Conservation (phyloP, 1,284 basidiomycete genomes). For the Leccinum ponderosum region DNA sequence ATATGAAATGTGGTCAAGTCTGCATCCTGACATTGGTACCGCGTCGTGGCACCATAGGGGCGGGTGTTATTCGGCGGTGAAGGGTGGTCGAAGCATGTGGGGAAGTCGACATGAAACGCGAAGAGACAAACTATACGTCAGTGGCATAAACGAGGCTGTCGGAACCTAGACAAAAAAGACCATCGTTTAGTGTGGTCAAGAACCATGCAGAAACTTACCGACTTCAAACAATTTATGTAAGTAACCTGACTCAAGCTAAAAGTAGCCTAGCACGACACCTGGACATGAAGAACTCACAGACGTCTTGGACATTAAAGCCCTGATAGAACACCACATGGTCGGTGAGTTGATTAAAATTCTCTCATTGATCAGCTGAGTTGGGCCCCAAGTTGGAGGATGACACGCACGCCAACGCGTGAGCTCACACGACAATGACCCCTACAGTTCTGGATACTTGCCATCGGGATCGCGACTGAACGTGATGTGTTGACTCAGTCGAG, state of each 20-base stretch:
- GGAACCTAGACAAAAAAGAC: constrained; percentile 5
- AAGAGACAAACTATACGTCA: constrained; percentile 27
- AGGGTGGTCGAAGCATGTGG: constrained; percentile 26
- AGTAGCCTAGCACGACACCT: not conserved
- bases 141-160: constrained; percentile 5
- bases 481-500: constrained; percentile 2
- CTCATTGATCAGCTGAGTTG: constrained; percentile 5
- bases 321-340: constrained; percentile 17
- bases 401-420: constrained; percentile 15
- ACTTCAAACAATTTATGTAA: not conserved
- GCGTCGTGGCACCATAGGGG: constrained; percentile 5
- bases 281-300: constrained; percentile 6
- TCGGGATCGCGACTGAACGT: constrained; percentile 10
- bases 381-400: not conserved
- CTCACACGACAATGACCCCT: constrained; percentile 1
- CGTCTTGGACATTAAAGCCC: constrained; percentile 3
- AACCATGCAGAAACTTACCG: not conserved
- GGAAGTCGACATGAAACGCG: constrained; percentile 27
- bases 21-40: constrained; percentile 1
- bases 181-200: constrained; percentile 12
- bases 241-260: not conserved
- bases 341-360: constrained; percentile 21
- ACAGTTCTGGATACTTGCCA: constrained; percentile 2
- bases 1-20: constrained; percentile 6
- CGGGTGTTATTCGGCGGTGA: constrained; percentile 18